These are phyloP conservation scores for Xanthoconium separans DNA, from an alignment of 1,284 basidiomycete species.

Conservation along the genomic window DNA sequence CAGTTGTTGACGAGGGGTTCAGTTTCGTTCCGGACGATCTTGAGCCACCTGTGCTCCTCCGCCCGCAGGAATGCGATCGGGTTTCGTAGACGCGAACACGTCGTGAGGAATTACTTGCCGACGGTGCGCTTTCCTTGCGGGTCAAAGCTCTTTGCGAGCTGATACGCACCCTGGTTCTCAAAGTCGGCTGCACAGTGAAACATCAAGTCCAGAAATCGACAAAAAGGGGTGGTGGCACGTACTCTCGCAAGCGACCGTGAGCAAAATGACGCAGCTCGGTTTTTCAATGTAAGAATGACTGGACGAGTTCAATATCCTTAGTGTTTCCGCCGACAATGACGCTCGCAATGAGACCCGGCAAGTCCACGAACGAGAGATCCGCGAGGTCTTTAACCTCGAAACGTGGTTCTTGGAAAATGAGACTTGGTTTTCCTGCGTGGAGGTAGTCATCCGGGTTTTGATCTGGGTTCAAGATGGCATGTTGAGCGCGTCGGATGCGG, in stretches of 20 bases:
- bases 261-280: conserved; percentile 60
- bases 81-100: conserved; percentile 4
- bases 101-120: not conserved
- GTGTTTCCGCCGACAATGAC: conserved; percentile 46
- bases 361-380: conserved; percentile 60
- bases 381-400: conserved; percentile 63
- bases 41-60: conserved; percentile 2
- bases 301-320: conserved; percentile 38
- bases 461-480: conserved; percentile 63
- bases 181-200: not conserved
- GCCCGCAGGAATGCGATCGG: conserved; percentile 2
- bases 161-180: conserved; percentile 6
- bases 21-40: conserved; percentile 5
- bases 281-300: conserved; percentile 53
- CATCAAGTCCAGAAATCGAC: not conserved
- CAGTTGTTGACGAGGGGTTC: conserved; percentile 5
- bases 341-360: conserved; percentile 20
- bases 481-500: conserved; percentile 62
- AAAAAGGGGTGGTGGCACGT: not conserved
- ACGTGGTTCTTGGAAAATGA: conserved; percentile 62
- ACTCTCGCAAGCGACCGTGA: conserved; percentile 73
- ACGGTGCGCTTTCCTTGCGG: conserved; percentile 1
- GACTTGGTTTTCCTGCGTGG: conserved; percentile 37
- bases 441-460: conserved; percentile 38
- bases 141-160: conserved; percentile 1